These are phyloP conservation scores for Colletotrichum truncatum DNA, from an alignment of 2,329 filamentous ascomycete species.

Conservation along the genomic window DNA sequence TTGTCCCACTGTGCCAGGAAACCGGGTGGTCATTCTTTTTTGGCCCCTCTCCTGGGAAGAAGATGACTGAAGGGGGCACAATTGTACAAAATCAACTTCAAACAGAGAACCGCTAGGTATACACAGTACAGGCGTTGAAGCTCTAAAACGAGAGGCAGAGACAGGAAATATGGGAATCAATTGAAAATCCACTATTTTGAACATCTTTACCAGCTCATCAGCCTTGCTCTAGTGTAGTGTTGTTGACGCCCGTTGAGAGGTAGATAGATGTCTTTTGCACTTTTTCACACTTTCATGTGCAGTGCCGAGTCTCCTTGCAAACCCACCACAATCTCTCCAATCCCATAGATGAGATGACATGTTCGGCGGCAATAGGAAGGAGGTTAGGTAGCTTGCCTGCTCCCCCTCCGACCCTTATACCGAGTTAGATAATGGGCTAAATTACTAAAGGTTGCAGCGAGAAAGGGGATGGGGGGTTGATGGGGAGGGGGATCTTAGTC, in stretches of 20 bases:
- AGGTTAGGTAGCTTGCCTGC: not conserved
- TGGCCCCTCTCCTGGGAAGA: too few relatives aligned
- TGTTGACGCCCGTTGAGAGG: too few relatives aligned
- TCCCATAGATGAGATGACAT: constrained; percentile 7
- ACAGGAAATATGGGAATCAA: not conserved
- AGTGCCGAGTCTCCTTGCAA: not conserved
- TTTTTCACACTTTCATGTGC: not conserved
- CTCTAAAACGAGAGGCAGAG: not conserved
- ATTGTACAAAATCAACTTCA: not conserved
- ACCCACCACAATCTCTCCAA: not conserved
- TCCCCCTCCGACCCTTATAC: not conserved
- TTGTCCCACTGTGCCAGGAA: not conserved
- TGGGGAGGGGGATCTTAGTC: not conserved
- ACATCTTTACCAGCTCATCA: not conserved
- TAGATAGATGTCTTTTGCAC: too few relatives aligned
- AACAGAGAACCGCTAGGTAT: not conserved
- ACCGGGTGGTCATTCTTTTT: not conserved
- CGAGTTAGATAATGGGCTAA: not conserved
- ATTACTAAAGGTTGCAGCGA: not conserved
- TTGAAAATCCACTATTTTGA: not conserved
- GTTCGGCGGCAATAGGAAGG: not conserved
- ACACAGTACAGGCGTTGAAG: not conserved
- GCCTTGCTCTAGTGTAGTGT: not conserved
- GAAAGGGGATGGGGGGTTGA: not conserved
- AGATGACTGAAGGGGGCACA: not conserved